These are phyloP conservation scores for Vigna radiata DNA, from an alignment of 306 rosid genomes.

Conservation along the genomic window DNA sequence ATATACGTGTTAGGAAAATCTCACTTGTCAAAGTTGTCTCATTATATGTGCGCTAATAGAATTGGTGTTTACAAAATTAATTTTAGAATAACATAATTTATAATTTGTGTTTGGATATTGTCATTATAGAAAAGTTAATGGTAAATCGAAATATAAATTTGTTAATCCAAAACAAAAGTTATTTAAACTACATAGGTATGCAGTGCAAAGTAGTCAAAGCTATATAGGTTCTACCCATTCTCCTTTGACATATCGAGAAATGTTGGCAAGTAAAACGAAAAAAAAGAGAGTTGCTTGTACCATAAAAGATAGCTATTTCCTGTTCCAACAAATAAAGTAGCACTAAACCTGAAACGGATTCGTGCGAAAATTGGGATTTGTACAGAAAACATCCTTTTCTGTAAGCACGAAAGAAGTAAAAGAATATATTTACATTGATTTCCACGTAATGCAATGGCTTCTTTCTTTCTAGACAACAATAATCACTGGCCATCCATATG, in stretches of 20 bases:
- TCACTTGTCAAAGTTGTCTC: too few species aligned
- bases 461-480: not conserved
- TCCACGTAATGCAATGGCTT: slow-evolving; percentile 3
- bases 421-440: slow-evolving; percentile 9
- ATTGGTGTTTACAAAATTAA: too few species aligned
- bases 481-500: slow-evolving; percentile 25
- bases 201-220: too few species aligned
- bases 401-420: not conserved
- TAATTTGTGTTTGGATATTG: too few species aligned
- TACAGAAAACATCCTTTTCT: slow-evolving; percentile 17
- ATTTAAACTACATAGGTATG: too few species aligned
- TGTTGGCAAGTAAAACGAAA: not conserved
- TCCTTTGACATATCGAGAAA: not conserved
- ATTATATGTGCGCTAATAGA: too few species aligned
- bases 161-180: too few species aligned
- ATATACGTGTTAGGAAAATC: too few species aligned
- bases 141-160: too few species aligned
- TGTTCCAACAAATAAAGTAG: not conserved
- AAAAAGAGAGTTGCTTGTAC: not conserved
- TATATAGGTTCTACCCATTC: too few species aligned
- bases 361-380: slow-evolving; percentile 26
- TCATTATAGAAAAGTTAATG: too few species aligned
- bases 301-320: not conserved
- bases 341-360: not conserved
- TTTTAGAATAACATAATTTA: too few species aligned